Conservation (phyloP, 2,329 filamentous ascomycete species). For the Boeremia exigua region DNA sequence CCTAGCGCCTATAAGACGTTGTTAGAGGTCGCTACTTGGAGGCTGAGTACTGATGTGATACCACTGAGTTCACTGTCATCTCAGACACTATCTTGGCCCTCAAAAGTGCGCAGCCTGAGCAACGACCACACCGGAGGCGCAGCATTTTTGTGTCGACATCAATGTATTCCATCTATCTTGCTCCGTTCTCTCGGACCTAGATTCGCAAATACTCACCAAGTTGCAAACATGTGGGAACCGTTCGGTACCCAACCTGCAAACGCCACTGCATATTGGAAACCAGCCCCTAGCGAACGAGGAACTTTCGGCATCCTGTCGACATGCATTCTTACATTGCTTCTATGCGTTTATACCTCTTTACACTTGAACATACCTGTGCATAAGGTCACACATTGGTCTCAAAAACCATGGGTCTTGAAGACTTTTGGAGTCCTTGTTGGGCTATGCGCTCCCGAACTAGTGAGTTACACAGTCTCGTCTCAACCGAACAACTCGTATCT, state of each 20-base stretch:
- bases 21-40: no score
- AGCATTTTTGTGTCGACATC: no score
- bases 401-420: background rate
- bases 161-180: no score
- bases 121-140: no score
- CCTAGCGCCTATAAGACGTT: no score
- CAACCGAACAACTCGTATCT: background rate
- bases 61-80: no score
- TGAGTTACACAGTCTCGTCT: background rate
- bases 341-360: background rate
- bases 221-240: constrained; percentile 1
- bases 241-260: background rate
- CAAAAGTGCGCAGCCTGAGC: no score
- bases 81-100: no score
- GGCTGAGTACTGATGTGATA: no score
- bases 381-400: background rate
- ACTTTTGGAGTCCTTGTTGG: background rate
- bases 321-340: background rate
- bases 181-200: no score
- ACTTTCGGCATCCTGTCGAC: background rate
- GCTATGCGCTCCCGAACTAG: background rate
- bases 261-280: background rate
- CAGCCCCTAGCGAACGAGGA: background rate
- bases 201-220: no score
- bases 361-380: background rate